Conservation (phyloP, 202 grass and related monocot genomes). For the Zizania palustris region DNA sequence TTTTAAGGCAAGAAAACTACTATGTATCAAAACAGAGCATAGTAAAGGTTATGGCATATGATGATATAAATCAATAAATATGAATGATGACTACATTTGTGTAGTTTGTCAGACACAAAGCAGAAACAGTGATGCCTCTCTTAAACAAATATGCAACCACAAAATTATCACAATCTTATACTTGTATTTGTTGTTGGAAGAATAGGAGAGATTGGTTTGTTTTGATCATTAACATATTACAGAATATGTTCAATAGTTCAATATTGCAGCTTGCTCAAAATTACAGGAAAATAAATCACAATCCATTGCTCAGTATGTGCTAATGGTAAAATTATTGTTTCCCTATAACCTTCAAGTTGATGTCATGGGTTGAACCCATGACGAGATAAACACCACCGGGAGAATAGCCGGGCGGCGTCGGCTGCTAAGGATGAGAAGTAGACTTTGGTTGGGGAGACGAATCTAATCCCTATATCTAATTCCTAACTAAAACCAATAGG, state of each 20-base stretch:
- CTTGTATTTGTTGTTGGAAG: neutral
- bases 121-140: neutral
- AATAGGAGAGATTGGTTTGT: neutral
- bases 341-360: neutral
- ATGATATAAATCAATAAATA: slow-evolving; percentile 3
- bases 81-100: slow-evolving; percentile 12
- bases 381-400: too few species aligned
- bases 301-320: neutral
- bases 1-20: neutral
- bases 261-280: neutral
- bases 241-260: neutral
- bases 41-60: slow-evolving; percentile 3
- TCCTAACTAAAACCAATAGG: too few species aligned
- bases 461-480: too few species aligned
- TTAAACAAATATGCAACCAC: neutral
- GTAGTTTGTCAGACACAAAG: slow-evolving; percentile 1
- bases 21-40: slow-evolving; percentile 14
- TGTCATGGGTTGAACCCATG: too few species aligned
- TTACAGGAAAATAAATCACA: neutral
- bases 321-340: neutral
- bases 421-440: too few species aligned
- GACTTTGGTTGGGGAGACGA: too few species aligned
- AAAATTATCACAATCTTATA: neutral
- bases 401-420: too few species aligned
- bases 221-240: neutral